A percentile compares a stretch with the other conserved stretches of the same genome.
These are phyloP conservation scores for Tirmania nivea DNA, from an alignment of 495 filamentous ascomycete genomes.

Conservation along the genomic window DNA sequence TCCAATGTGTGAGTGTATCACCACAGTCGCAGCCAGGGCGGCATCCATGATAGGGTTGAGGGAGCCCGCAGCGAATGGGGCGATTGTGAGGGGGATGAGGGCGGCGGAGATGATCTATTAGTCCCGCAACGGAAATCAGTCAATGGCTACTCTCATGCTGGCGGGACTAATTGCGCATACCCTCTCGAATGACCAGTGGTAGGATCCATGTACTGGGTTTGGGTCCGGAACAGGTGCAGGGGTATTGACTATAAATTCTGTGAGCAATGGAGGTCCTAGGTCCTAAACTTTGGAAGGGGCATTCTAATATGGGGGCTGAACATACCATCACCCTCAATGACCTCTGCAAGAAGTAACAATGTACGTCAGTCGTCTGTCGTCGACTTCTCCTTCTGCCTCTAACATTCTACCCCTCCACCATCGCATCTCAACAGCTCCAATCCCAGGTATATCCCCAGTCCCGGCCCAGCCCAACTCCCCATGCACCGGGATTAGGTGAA, in stretches of 20 bases:
- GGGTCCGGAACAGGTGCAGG: constrained; percentile 49
- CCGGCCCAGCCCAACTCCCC: constrained; percentile 12
- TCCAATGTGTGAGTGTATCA: constrained; percentile 86
- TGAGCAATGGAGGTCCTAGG: no score
- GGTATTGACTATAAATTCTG: constrained; percentile 49
- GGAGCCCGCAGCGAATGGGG: constrained; percentile 77
- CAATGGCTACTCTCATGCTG: not conserved
- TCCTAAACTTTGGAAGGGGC: no score
- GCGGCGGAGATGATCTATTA: constrained; percentile 39
- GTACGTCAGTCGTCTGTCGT: not conserved
- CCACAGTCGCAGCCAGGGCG: constrained; percentile 54
- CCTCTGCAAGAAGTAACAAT: constrained; percentile 30
- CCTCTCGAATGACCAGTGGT: constrained; percentile 96
- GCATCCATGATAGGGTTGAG: constrained; percentile 79
- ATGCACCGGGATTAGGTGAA: constrained; percentile 1
- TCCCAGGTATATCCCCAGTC: constrained; percentile 11
- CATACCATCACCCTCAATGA: constrained; percentile 58
- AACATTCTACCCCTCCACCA: not conserved
- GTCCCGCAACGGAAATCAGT: no score
- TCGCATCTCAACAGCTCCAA: constrained; percentile 1
- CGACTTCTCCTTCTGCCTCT: no score
- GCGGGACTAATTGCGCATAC: constrained; percentile 21
- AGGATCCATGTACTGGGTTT: constrained; percentile 63
- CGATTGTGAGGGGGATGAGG: constrained; percentile 67
- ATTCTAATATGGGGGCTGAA: constrained; percentile 2